Base-by-base conservation (phyloP, 1,139 yeast genomes). In the Zygoascus sp. region DNA sequence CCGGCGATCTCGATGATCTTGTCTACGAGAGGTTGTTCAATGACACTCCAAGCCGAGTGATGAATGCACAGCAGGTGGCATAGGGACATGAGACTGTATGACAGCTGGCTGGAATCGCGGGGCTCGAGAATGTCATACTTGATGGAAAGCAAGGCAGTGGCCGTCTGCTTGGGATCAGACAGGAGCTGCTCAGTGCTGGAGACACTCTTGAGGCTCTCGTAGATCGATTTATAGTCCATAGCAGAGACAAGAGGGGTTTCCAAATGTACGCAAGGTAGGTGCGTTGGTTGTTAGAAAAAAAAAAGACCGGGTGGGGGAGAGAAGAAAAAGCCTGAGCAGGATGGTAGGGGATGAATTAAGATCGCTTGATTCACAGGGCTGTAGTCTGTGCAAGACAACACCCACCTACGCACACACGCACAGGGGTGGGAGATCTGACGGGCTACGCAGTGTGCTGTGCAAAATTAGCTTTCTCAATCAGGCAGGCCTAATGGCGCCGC, bases 111-210 rank as follows among this genome's bases (percentile, higher is more conserved):
- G 2, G 46, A 44, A 32, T 58, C 63, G 6, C 54, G 39, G n/a
- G 57, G 54, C 41, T 61, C 63, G 22, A 57, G 54, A 38, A 62
- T 60, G 13, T 59, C 64, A 51, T 60, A 61, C 40, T 61, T 61
- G 40, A 62, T 51, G 17, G 60, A 55, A 40, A 60, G 51, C 32
- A 61, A 52, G 15, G 63, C 62, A 13, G 58, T 54, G 8, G 65
- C 65, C 5, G 62, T 58, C 36, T 52, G 54, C 39, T 60, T 58
- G 4, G 61, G 57, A 44, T 62, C 64, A 8, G 58, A 44, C 15
- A 62, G 50, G 10, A 62, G 57, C 42, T 51, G 52, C 48, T 60
- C 64, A 17, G 58, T 51, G 42, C 54, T 58, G 45, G 49, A 45
- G 20, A 55, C 53, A 21, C 56, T 50, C 50, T 53, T 59, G 32